Conservation (phyloP, 768 basidiomycete species). For the Termitomyces sp. region DNA sequence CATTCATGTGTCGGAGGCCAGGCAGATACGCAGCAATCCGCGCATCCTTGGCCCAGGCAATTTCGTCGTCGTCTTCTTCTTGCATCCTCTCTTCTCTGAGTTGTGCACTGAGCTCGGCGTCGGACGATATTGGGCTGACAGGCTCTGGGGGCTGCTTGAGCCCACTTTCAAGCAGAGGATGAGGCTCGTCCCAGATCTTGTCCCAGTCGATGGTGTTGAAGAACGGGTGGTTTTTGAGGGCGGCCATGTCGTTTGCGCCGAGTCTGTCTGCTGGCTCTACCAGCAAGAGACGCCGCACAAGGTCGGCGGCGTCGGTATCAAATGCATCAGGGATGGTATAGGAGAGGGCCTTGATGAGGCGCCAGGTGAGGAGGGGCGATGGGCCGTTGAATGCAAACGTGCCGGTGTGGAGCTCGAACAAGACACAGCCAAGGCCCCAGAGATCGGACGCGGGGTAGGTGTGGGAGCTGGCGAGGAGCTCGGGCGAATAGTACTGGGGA, state of each 20-base stretch:
- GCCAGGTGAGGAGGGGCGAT: constrained; percentile 93
- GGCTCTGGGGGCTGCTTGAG: constrained; percentile 24
- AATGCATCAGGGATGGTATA: constrained; percentile 88
- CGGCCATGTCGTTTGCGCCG: constrained; percentile 52
- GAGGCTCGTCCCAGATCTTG: constrained; percentile 61
- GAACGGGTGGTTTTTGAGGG: constrained; percentile 57
- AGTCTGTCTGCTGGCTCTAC: constrained; percentile 56
- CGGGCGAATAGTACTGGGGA: constrained; percentile 87
- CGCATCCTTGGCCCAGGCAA: constrained; percentile 16
- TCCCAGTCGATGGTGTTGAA: constrained; percentile 60
- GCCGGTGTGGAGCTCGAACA: constrained; percentile 92
- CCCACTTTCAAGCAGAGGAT: constrained; percentile 59
- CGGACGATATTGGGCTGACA: constrained; percentile 1
- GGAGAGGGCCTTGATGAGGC: constrained; percentile 87
- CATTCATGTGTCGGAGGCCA: constrained; percentile 9
- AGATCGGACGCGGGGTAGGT: constrained; percentile 59
- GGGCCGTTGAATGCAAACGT: constrained; percentile 88
- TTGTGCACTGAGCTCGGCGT: constrained; percentile 16
- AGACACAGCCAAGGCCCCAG: constrained; percentile 93
- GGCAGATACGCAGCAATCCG: constrained; percentile 15
- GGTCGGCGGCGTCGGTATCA: constrained; percentile 75
- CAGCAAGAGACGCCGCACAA: constrained; percentile 78
- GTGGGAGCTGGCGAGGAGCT: constrained; percentile 71
- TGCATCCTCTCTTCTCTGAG: constrained; percentile 17
- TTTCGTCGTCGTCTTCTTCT: constrained; percentile 16